These are phyloP conservation scores for Colletotrichum truncatum DNA, from an alignment of 2,329 filamentous ascomycete species.

Conservation along the genomic window DNA sequence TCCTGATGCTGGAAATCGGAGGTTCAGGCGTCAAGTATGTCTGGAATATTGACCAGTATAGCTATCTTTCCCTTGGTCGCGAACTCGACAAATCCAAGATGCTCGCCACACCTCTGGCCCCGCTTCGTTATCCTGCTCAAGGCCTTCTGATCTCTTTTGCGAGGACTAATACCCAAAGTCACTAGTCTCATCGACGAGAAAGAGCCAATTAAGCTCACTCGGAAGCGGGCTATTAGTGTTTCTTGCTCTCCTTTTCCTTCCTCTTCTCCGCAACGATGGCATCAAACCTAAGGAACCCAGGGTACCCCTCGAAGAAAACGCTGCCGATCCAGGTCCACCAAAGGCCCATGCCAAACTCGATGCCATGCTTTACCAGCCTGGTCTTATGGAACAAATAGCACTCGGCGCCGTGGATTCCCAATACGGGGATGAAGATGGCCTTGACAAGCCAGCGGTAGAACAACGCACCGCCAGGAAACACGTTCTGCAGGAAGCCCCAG, in stretches of 20 bases:
- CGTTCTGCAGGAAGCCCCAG: conserved; percentile 58
- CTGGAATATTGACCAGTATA: too few species aligned
- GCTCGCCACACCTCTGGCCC: too few species aligned
- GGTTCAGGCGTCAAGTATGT: too few species aligned
- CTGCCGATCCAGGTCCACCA: conserved; percentile 66
- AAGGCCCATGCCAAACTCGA: conserved; percentile 52
- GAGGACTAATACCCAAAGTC: too few species aligned
- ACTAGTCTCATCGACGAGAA: too few species aligned
- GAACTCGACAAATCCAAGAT: too few species aligned
- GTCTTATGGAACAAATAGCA: conserved; percentile 59
- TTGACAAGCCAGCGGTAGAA: conserved; percentile 69
- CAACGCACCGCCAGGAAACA: conserved; percentile 66
- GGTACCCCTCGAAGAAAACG: conserved; percentile 63
- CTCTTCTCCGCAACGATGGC: conserved; percentile 52
- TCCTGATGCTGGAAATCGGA: too few species aligned
- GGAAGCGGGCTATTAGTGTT: conserved; percentile 41
- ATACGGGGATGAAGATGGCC: conserved; percentile 64
- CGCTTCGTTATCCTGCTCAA: too few species aligned
- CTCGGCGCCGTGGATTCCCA: conserved; percentile 74
- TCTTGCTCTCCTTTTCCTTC: conserved; percentile 50
- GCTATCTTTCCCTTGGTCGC: too few species aligned
- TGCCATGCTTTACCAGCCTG: conserved; percentile 56
- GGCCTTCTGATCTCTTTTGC: too few species aligned
- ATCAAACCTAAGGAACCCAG: conserved; percentile 62
- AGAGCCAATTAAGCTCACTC: too few species aligned